Evolutionary conservation across 139 green algal species (phyloP), one percentile per base, ranked within the genome.

Genomic region (Astrephomene gubernaculifera): DNA sequence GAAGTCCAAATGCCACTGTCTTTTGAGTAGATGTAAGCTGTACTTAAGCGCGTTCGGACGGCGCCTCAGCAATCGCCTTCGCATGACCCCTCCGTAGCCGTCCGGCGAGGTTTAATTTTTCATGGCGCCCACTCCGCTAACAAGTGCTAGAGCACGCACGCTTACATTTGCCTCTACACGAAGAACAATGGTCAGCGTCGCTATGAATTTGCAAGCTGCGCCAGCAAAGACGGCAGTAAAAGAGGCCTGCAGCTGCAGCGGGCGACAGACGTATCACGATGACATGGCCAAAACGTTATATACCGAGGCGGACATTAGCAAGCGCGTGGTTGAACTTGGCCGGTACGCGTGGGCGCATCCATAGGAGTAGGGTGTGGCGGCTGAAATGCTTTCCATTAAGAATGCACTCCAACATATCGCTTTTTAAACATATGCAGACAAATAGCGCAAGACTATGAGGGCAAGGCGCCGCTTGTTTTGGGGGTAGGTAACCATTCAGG

Each of bases 401-500:
- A 65, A 65, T n/a, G 9, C 57, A 65, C 17, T n/a, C 9, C 17
- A 57, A 17, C 12, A 57, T 17, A 25, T 57, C 49, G 17, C 49
- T 25, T 57, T 57, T 57, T 71, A 7, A 71, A 53, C 17, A n/a
- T 68, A 27, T 52, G 31, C 72, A 70, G 61, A 43, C 73, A 88
- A 80, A 60, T 88, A 24, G 83, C 83, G 12, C 8, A 39, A 19
- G 85, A 89, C 27, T 89, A 89, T 27, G 1, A 54, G 35, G 57
- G 39, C 36, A 82, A 76, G 54, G 53, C 43, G 29, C 85, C 78
- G 1, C 57, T 89, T 4, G 45, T 89, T 29, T 63, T 89, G 31
- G 85, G 76, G 85, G 85, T 89, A 45, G 61, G 84, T 64, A 36
- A n/a, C n/a, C n/a, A n/a, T n/a, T n/a, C n/a, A n/a, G n/a, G n/a